Evolutionary conservation across 164 flowering plant species (phyloP).

Genomic region (Magnolia sinica): DNA sequence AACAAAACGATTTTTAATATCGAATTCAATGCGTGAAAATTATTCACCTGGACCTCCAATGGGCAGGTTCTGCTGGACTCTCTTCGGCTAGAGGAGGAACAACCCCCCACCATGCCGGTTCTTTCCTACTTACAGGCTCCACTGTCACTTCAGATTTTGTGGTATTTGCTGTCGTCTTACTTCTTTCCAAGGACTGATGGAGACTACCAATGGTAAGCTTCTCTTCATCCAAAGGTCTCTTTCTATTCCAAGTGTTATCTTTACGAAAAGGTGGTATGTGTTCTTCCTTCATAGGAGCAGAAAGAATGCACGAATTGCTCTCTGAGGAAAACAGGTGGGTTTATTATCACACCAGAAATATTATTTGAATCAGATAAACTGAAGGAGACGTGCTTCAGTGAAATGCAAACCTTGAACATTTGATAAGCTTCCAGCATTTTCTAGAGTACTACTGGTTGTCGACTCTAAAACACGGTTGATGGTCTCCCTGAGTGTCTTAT

Average conservation of each 20-base stretch:
- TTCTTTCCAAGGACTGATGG: conserved; percentile 31
- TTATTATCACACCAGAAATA: neutral
- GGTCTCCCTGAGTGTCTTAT: conserved; percentile 82
- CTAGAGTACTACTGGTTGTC: conserved; percentile 65
- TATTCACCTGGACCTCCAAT: conserved; percentile 64
- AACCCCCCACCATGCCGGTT: conserved; percentile 68
- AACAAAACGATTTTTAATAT: neutral
- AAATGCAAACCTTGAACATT: conserved; percentile 64
- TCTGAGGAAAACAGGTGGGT: conserved; percentile 29
- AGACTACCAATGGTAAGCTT: conserved; percentile 27
- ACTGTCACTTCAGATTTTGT: conserved; percentile 64
- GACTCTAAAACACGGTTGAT: conserved; percentile 75
- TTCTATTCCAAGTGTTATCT: conserved; percentile 31
- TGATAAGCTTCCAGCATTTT: conserved; percentile 65
- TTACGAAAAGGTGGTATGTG: conserved; percentile 19
- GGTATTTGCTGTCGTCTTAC: conserved; percentile 25
- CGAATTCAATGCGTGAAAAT: neutral
- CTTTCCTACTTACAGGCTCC: conserved; percentile 56
- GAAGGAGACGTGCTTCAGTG: neutral
- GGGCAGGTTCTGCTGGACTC: conserved; percentile 78
- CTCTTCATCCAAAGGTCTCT: conserved; percentile 31
- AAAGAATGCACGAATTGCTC: conserved; percentile 69
- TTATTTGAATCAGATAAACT: neutral
- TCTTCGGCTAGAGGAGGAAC: conserved; percentile 57
- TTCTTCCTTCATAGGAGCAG: conserved; percentile 61